Percentiles rank a stretch among this genome's conserved stretches.
Evolutionary conservation across 2,329 filamentous ascomycete genomes (phyloP).

Genomic region (Hortaea sp.): DNA sequence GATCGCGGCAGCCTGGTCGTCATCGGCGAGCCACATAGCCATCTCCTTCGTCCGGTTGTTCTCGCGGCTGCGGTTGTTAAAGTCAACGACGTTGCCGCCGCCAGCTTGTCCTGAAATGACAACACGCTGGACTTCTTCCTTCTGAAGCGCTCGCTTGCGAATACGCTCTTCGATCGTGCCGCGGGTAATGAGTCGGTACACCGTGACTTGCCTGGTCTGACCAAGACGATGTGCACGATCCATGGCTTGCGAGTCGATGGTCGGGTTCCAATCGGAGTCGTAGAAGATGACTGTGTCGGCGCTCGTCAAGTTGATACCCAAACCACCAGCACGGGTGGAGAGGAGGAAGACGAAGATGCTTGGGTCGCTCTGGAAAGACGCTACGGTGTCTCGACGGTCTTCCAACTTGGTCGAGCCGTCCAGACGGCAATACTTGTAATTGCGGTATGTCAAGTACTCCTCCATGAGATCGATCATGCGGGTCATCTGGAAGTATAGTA

Average conservation of each 20-base stretch:
- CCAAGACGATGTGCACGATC: slow-evolving; percentile 95
- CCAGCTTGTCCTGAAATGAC: slow-evolving; percentile 84
- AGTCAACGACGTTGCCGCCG: slow-evolving; percentile 55
- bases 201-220: slow-evolving; percentile 89
- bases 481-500: slow-evolving; percentile 99
- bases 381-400: slow-evolving; percentile 89
- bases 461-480: slow-evolving; percentile 99
- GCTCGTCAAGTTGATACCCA: slow-evolving; percentile 93
- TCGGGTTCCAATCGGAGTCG: slow-evolving; percentile 98
- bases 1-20: slow-evolving; percentile 89
- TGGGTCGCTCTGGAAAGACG: slow-evolving; percentile 87
- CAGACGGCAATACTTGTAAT: slow-evolving; percentile 96
- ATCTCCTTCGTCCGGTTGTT: slow-evolving; percentile 97
- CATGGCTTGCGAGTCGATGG: slow-evolving; percentile 98
- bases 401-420: slow-evolving; percentile 97
- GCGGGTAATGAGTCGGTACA: slow-evolving; percentile 93
- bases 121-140: slow-evolving; percentile 96
- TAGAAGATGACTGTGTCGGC: slow-evolving; percentile 99
- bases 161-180: slow-evolving; percentile 98
- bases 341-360: slow-evolving; percentile 97
- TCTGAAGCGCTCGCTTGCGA: slow-evolving; percentile 89
- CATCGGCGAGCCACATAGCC: slow-evolving; percentile 96
- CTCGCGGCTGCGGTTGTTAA: slow-evolving; percentile 77
- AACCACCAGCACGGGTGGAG: slow-evolving; percentile 89
- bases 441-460: slow-evolving; percentile 95